phyloP scores from a whole-genome alignment of 176 grass and related monocot species.

The Cenchrus fungigraminus region DNA sequence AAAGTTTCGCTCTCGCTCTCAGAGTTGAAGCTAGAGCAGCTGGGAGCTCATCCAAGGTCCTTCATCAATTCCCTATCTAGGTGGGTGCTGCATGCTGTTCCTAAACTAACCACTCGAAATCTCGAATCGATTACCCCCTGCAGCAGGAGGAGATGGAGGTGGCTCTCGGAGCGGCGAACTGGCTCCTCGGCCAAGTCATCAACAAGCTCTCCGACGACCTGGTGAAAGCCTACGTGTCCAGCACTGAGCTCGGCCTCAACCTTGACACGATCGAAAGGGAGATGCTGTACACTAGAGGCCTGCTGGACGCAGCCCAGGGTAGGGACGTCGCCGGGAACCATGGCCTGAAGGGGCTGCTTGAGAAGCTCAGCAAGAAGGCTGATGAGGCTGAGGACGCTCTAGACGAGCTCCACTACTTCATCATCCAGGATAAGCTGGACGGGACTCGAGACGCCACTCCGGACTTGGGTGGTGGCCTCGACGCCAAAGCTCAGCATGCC shows the following conservation, averaged over 20 bases:
- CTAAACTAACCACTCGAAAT: too few relatives aligned
- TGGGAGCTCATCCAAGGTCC: too few relatives aligned
- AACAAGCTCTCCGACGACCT: background rate
- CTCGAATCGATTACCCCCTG: too few relatives aligned
- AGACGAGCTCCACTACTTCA: constrained; percentile 44
- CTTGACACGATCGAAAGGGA: too few relatives aligned
- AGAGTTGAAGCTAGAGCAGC: too few relatives aligned
- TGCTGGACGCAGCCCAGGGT: too few relatives aligned
- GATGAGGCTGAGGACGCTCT: constrained; percentile 28
- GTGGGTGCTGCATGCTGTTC: too few relatives aligned
- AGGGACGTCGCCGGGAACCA: too few relatives aligned
- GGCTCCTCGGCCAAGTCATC: constrained; percentile 3
- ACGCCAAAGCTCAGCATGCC: background rate
- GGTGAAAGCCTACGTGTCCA: background rate
- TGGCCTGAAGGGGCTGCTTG: background rate
- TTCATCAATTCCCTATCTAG: too few relatives aligned
- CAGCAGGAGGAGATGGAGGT: background rate
- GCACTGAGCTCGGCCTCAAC: background rate
- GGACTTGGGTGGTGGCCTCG: background rate
- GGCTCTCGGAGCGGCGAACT: background rate
- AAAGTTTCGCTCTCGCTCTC: too few relatives aligned
- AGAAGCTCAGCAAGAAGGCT: background rate
- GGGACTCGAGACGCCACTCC: background rate
- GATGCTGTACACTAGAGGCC: too few relatives aligned
- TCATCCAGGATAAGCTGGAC: constrained; percentile 30